These are phyloP conservation scores for Xanthoconium separans DNA, from an alignment of 1,284 basidiomycete species.

Conservation along the genomic window DNA sequence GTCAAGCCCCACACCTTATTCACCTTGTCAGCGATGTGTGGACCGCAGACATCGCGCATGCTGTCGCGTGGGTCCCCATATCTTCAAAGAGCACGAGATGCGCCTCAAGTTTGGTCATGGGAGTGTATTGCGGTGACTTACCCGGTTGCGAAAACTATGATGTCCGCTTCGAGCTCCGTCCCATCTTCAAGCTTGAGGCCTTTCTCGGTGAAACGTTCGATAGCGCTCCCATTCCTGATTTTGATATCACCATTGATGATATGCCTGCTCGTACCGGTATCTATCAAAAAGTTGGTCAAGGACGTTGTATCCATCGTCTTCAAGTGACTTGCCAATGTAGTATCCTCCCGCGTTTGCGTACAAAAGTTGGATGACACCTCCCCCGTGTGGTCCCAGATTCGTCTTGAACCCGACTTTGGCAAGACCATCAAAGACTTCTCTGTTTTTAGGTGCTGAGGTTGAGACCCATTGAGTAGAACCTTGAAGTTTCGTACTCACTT, in stretches of 20 bases:
- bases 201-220: constrained; percentile 35
- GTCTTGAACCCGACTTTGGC: constrained; percentile 45
- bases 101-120: not conserved
- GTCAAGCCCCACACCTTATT: constrained; percentile 45
- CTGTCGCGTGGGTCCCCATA: constrained; percentile 31
- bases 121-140: constrained; percentile 11
- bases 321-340: constrained; percentile 35
- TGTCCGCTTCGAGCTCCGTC: constrained; percentile 42
- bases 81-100: constrained; percentile 12
- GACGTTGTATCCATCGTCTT: no score
- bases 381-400: constrained; percentile 37
- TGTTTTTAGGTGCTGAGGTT: not conserved
- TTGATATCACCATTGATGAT: constrained; percentile 46
- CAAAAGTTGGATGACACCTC: constrained; percentile 38
- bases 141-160: constrained; percentile 49
- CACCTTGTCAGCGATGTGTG: constrained; percentile 38
- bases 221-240: constrained; percentile 41
- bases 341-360: constrained; percentile 40
- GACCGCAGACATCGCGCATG: constrained; percentile 38
- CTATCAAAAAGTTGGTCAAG: constrained; percentile 13
- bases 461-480: not conserved
- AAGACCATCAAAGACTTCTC: constrained; percentile 41
- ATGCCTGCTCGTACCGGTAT: constrained; percentile 39
- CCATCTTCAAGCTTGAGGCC: constrained; percentile 44
- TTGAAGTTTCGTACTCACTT: constrained; percentile 18